Percentiles rank a stretch among this genome's conserved stretches.
phyloP scores from a whole-genome alignment of 2,329 filamentous ascomycete genomes.

The Rosellinia necatrix region DNA sequence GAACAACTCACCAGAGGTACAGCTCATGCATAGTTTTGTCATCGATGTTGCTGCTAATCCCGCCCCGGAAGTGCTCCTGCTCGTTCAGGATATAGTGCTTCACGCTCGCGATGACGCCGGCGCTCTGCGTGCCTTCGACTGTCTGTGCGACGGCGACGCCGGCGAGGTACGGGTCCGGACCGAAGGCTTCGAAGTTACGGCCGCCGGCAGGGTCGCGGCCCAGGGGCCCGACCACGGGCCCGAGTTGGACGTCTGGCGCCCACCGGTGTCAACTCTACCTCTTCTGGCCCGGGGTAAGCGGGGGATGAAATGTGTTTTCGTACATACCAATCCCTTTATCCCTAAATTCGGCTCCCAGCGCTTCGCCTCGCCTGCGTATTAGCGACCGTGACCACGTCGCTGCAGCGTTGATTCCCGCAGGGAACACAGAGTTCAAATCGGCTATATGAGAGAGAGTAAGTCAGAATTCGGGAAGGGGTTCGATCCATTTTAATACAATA shows the following conservation, averaged over 20 bases:
- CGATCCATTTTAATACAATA: background rate
- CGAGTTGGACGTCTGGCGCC: conserved; percentile 67
- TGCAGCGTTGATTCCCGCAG: conserved; percentile 71
- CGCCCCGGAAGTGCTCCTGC: conserved; percentile 50
- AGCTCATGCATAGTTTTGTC: conserved; percentile 76
- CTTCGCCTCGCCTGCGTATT: conserved; percentile 67
- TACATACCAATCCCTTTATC: conserved; percentile 64
- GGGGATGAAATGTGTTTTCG: no score
- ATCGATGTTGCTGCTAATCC: conserved; percentile 60
- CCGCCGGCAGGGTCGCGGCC: conserved; percentile 70
- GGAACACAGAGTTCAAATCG: conserved; percentile 72
- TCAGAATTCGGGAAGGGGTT: background rate
- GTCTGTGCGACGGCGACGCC: conserved; percentile 74
- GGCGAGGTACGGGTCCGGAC: conserved; percentile 74
- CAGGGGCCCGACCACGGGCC: conserved; percentile 62
- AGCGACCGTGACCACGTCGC: conserved; percentile 73
- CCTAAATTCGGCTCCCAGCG: conserved; percentile 73
- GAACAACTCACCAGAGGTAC: conserved; percentile 61
- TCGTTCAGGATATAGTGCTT: conserved; percentile 74
- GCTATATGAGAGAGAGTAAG: conserved; percentile 32
- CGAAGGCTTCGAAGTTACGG: conserved; percentile 71
- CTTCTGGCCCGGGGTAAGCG: background rate
- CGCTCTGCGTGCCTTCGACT: conserved; percentile 76
- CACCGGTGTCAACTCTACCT: background rate
- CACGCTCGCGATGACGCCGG: conserved; percentile 76